phyloP scores from a whole-genome alignment of 805 yeast genomes.

The Saturnispora besseyi region DNA sequence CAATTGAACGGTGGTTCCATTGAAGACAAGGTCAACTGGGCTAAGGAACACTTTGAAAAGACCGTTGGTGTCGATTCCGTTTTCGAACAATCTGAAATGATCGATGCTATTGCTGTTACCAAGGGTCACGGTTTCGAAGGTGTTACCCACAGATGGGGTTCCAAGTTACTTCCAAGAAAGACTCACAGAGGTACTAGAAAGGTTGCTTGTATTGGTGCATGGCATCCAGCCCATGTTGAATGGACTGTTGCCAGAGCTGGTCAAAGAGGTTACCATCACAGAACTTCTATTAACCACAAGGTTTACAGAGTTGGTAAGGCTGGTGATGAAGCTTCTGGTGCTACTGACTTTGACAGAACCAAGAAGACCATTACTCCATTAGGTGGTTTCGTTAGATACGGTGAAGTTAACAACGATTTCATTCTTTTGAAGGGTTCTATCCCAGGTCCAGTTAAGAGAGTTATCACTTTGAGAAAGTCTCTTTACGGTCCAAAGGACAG shows the following conservation, averaged over 20 bases:
- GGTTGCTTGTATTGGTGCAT: constrained; percentile 99
- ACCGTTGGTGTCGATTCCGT: constrained; percentile 93
- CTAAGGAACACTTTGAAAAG: constrained; percentile 98
- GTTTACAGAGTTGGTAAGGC: constrained; percentile 98
- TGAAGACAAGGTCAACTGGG: constrained; percentile 98
- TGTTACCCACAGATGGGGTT: constrained; percentile 99
- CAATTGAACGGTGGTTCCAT: constrained; percentile 99
- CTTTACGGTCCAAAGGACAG: constrained; percentile 96
- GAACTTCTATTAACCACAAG: constrained; percentile 99
- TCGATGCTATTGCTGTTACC: constrained; percentile 98
- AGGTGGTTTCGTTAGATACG: constrained; percentile 99
- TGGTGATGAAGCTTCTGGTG: constrained; percentile 87
- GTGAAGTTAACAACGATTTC: constrained; percentile 96
- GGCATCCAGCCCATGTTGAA: constrained; percentile 99
- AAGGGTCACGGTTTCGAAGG: constrained; percentile 99
- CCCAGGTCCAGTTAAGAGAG: constrained; percentile 99
- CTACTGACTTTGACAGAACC: constrained; percentile 98
- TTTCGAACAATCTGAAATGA: constrained; percentile 97
- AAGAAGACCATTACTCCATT: constrained; percentile 98
- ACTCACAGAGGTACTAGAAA: constrained; percentile 99
- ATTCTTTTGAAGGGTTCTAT: constrained; percentile 96
- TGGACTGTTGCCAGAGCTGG: constrained; percentile 99
- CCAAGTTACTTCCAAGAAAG: constrained; percentile 99
- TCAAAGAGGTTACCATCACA: constrained; percentile 99
- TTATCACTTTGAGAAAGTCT: constrained; percentile 97